These are phyloP conservation scores for Geranium incanum DNA, from an alignment of 441 rosid genomes.

Conservation along the genomic window DNA sequence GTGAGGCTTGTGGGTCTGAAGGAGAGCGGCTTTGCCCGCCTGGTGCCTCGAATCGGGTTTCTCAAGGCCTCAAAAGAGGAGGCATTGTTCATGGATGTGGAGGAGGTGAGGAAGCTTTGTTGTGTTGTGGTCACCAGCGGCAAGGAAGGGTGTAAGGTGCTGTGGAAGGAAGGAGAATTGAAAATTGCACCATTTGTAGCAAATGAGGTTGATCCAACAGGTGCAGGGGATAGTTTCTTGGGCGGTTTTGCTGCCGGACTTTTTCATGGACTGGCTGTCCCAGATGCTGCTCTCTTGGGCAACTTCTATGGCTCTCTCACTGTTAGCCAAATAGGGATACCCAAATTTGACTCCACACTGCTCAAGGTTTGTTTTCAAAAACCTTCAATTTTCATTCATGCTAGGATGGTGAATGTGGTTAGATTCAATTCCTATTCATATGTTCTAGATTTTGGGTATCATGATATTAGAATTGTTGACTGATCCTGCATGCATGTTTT, in stretches of 20 bases:
- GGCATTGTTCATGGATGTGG: constrained; percentile 66
- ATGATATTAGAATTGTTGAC: too few species aligned
- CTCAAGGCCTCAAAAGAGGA: constrained; percentile 83
- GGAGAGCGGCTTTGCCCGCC: constrained; percentile 48
- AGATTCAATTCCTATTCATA: too few species aligned
- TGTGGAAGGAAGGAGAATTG: constrained; percentile 44
- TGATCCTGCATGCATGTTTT: too few species aligned
- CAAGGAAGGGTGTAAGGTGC: constrained; percentile 61
- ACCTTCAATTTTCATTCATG: not conserved
- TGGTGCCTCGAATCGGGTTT: constrained; percentile 55
- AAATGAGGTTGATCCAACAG: constrained; percentile 78
- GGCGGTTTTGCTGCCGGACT: constrained; percentile 75
- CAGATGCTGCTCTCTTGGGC: constrained; percentile 85
- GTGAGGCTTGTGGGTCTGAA: constrained; percentile 51
- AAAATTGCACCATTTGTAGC: constrained; percentile 54
- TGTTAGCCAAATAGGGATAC: constrained; percentile 78
- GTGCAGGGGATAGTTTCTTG: constrained; percentile 83
- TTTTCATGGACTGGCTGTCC: constrained; percentile 57
- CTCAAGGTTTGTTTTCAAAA: constrained; percentile 47
- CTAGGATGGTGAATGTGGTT: not conserved
- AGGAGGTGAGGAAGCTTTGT: constrained; percentile 56
- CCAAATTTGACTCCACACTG: constrained; percentile 46
- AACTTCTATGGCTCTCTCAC: constrained; percentile 78
- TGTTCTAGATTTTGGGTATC: too few species aligned
- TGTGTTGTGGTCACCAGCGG: constrained; percentile 82